These are phyloP conservation scores for Kuraishia hungarica DNA, from an alignment of 805 yeast genomes.

Conservation along the genomic window DNA sequence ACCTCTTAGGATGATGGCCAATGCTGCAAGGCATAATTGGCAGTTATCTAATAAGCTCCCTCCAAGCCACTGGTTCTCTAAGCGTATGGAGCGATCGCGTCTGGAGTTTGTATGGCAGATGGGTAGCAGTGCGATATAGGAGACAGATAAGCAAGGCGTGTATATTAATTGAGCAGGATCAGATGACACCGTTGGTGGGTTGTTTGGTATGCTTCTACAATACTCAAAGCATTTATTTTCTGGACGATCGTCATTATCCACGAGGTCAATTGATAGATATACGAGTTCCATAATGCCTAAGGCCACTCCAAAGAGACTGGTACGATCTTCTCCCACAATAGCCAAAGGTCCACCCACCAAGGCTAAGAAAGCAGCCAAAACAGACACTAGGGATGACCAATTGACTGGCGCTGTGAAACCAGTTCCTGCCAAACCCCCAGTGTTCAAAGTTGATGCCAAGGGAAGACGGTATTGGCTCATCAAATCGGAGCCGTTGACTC, in stretches of 20 bases:
- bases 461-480: constrained; percentile 40
- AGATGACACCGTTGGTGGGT: too few species aligned
- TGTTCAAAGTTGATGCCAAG: constrained; percentile 17
- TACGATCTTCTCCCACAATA: neutral
- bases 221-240: neutral
- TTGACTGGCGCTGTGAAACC: constrained; percentile 11
- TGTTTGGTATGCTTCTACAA: too few species aligned
- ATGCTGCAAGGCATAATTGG: neutral
- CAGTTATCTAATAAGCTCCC: neutral
- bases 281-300: neutral
- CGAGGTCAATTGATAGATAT: neutral
- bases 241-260: neutral
- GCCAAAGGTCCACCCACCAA: neutral
- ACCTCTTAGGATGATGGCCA: neutral
- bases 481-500: constrained; percentile 44
- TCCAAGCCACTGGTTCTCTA: neutral
- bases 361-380: neutral
- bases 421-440: constrained; percentile 24
- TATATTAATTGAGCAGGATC: too few species aligned
- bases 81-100: neutral
- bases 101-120: neutral
- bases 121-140: neutral
- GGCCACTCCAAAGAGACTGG: neutral
- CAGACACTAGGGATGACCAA: neutral
- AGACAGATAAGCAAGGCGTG: neutral